Base-by-base conservation (phyloP, 2,329 filamentous ascomycete genomes). In the Pseudogymnoascus sp. region DNA sequence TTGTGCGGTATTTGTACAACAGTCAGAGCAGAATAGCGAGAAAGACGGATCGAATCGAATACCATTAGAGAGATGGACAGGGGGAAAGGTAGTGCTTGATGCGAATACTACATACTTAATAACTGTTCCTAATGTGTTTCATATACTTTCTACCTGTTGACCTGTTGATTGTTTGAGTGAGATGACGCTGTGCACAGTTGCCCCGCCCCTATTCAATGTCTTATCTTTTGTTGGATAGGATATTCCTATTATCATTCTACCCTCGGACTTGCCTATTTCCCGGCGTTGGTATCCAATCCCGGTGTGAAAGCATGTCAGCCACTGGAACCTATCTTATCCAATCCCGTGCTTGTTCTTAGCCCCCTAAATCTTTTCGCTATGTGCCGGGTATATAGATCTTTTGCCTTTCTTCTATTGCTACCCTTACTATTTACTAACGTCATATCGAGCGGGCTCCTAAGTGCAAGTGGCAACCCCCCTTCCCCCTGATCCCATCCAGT, bases 51-150 rank as follows among this genome's bases (percentile, higher is more conserved):
- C 10, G 17, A 11, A 23, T 44, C 44, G 21, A 26, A 50, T 50
- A 50, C 26, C 47, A 31, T 33, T 26, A 53, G 47, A 31, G 26
- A 53, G 47, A 53, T 31, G 26, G 47, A 23, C 7, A 9, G 47
- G 26, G 26, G 8, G 10, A 21, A 9, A 8, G 8, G 47, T 53
- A 31, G 47, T 53, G 47, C 9, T 31, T 53, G 26, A 53, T 31
- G 47, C n/a, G 47, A 53, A 53, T 53, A 53, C 47, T 53, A 53
- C 26, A 53, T 53, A 53, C 26, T 31, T 53, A 53, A 53, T 53
- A 31, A 53, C 23, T 53, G 26, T 53, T 31, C 8, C 2, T 19
- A n/a, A 53, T 53, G 4, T 31, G 44, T 50, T 50, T 6, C 1
- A n/a, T n/a, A n/a, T 50, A 28, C 21, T 8, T 19, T 23, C 5